Evolutionary conservation across 345 rosid genomes (phyloP).

Genomic region (Corchorus olitorius): DNA sequence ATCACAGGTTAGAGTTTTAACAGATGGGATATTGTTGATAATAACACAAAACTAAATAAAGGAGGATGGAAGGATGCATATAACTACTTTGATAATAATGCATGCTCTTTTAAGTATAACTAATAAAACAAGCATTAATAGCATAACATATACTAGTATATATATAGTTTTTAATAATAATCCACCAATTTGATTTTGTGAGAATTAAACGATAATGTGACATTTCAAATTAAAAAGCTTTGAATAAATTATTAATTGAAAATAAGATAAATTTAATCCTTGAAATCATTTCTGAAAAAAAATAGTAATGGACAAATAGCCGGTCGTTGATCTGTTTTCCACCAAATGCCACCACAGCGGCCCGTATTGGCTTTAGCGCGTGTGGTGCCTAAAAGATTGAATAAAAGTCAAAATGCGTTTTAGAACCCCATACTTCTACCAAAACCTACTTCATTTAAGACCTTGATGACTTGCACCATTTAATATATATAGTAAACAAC

Average conservation of each 20-base stretch:
- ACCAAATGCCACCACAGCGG: background rate
- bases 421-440: background rate
- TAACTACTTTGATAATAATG: background rate
- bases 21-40: background rate
- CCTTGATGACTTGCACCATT: background rate
- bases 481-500: background rate
- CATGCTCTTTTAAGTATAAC: background rate
- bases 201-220: too few species aligned
- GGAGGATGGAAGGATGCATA: background rate
- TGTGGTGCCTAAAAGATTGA: constrained; percentile 6
- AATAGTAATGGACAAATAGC: too few species aligned
- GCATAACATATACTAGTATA: too few species aligned
- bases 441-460: constrained; percentile 14
- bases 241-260: too few species aligned
- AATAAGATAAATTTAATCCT: too few species aligned
- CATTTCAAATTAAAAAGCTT: too few species aligned
- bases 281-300: too few species aligned
- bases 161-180: too few species aligned
- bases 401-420: background rate
- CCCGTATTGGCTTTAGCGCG: background rate
- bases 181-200: too few species aligned
- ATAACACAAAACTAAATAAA: background rate
- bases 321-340: too few species aligned
- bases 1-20: background rate
- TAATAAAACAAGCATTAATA: background rate